Conservation (phyloP, 257 asterid genomes). For the Solanum habrochaites region DNA sequence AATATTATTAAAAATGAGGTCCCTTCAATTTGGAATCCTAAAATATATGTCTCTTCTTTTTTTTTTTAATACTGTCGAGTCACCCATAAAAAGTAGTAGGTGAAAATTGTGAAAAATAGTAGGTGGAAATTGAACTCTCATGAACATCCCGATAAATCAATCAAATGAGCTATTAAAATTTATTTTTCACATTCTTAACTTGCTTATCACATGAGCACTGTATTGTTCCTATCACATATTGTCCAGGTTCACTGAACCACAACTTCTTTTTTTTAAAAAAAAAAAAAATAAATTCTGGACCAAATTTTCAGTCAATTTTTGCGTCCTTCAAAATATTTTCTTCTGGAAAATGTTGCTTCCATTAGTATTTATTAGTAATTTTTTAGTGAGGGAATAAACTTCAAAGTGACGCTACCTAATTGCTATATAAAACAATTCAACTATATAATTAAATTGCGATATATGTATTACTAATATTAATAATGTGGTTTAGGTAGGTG, state of each 20-base stretch:
- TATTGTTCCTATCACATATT: neutral
- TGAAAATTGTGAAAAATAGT: fast-evolving
- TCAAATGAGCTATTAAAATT: neutral
- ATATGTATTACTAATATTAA: no score
- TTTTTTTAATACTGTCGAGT: no score
- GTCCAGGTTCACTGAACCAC: neutral
- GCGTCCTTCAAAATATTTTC: neutral
- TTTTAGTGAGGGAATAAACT: neutral
- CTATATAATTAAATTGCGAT: neutral
- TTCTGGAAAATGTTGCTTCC: neutral
- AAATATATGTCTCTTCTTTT: fast-evolving
- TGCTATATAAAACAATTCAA: neutral
- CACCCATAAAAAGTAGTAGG: fast-evolving
- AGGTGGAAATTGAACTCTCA: neutral
- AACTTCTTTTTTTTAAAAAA: neutral
- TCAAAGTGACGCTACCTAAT: neutral
- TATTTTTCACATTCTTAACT: neutral
- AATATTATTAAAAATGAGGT: no score
- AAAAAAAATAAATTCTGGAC: neutral
- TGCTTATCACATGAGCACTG: neutral
- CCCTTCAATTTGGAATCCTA: no score
- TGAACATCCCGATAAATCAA: neutral
- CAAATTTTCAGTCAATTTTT: neutral
- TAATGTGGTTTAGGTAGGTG: neutral
- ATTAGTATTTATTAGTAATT: neutral